phyloP scores from a whole-genome alignment of 2,329 filamentous ascomycete species.

The Beauveria asiatica region DNA sequence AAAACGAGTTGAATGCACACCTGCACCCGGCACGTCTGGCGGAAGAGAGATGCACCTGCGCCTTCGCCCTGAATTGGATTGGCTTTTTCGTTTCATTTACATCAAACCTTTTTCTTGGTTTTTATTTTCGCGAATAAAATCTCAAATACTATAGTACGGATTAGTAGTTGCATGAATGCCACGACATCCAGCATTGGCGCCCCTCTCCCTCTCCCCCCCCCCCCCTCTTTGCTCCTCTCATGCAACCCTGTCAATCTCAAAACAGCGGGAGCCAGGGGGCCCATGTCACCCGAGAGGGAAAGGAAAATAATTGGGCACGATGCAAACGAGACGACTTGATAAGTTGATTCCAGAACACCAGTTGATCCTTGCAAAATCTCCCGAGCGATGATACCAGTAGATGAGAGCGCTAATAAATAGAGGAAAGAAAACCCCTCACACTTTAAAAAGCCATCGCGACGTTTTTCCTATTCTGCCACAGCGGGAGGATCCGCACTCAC shows the following conservation, averaged over 20 bases:
- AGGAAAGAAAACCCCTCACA: too few species aligned
- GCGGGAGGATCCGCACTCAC: not conserved
- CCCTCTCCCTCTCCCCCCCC: not conserved
- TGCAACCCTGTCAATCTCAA: not conserved
- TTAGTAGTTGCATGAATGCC: not conserved
- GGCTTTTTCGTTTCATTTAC: not conserved
- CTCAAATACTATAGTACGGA: not conserved
- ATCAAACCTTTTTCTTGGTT: not conserved
- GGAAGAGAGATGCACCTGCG: not conserved
- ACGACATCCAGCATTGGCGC: not conserved
- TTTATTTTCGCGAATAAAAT: not conserved
- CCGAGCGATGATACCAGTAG: too few species aligned
- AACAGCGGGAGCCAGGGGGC: not conserved
- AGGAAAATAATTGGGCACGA: not conserved
- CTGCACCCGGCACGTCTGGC: not conserved
- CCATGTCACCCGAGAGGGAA: not conserved
- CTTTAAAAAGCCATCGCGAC: not conserved
- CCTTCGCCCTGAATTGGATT: not conserved
- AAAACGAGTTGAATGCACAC: not conserved
- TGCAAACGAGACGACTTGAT: not conserved
- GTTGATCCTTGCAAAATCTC: too few species aligned
- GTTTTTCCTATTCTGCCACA: too few species aligned
- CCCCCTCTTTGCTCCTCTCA: not conserved
- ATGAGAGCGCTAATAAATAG: too few species aligned
- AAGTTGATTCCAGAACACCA: too few species aligned